phyloP scores from a whole-genome alignment of 169 alveolate genomes.

The Eimeria tenella region DNA sequence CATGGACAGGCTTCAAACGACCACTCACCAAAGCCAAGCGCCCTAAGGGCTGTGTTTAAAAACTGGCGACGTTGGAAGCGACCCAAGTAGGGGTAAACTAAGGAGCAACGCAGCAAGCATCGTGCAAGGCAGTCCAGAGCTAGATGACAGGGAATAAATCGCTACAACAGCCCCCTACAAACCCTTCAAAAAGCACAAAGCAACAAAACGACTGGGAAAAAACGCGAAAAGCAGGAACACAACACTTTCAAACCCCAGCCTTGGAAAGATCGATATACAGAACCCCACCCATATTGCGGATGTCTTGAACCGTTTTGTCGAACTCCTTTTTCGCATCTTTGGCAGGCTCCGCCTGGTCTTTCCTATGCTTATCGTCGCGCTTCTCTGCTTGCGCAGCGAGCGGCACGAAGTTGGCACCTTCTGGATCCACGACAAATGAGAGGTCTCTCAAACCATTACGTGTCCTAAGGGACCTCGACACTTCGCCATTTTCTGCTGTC shows the following conservation, averaged over 20 bases:
- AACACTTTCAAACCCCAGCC: too few relatives aligned
- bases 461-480: conserved; percentile 10
- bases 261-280: too few relatives aligned
- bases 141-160: too few relatives aligned
- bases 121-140: neutral
- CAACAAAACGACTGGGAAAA: neutral
- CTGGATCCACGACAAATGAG: neutral
- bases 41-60: conserved; percentile 8
- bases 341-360: neutral
- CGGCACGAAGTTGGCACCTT: neutral
- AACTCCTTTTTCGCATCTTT: conserved; percentile 27
- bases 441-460: conserved; percentile 1
- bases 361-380: neutral
- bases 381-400: neutral
- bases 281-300: conserved; percentile 50
- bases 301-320: conserved; percentile 27
- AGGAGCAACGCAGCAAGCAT: neutral
- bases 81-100: conserved; percentile 25
- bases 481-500: neutral
- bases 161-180: too few relatives aligned
- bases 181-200: neutral
- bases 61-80: conserved; percentile 58
- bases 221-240: neutral
- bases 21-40: conserved; percentile 33
- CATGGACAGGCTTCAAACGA: too few relatives aligned